Base-by-base conservation (phyloP, 306 rosid species). In the Lithocarpus polystachyus region DNA sequence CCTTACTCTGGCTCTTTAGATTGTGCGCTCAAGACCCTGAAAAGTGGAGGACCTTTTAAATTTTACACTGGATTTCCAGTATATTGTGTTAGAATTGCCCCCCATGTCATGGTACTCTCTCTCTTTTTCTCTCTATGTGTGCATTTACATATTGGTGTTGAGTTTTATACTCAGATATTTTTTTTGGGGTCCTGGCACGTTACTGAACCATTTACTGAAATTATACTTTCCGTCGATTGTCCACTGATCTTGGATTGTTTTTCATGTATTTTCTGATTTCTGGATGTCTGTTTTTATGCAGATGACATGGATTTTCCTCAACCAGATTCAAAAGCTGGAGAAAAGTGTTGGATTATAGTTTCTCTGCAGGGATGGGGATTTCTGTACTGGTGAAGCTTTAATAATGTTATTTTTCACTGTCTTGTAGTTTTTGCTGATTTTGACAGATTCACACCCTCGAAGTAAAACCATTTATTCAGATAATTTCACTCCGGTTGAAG, bases 221-320 rank as follows among this genome's bases (percentile, higher is more conserved):
- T 17, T 10, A 2, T 31, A 24, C 35, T 3, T 24, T 14, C 33
- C 33, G 37, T 61, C 14, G 4, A 28, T 13, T 64, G 40, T 1
- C 9, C 7, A 2, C 31, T 0, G 40, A 5, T 62, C 69, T 62
- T 5, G 33, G 3, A 62, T 62, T 1, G 4, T 67, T 31, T 48
- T 12, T 48, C 17, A 12, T 48, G 53, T 48, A 48, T 48, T 48
- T 48, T 48, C 53, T 48, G 53, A 48, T 48, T 48, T 48, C 12
- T 3, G 17, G 53, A 48, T 12, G 53, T 48, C 12, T 69, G 53
- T 28, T 69, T 7, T 67, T 74, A 40, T 85, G 94, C 91, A 95
- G 99, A 90, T 95, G 97, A 93, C 98, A 43, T 91, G 98, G 99
- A 93, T 93, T 74, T 95, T 92, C 97, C 97, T 95, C 84, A 90